Percentiles rank a stretch among this genome's conserved stretches.
phyloP scores from a whole-genome alignment of 208 protist genomes.

The Leishmania lainsoni region DNA sequence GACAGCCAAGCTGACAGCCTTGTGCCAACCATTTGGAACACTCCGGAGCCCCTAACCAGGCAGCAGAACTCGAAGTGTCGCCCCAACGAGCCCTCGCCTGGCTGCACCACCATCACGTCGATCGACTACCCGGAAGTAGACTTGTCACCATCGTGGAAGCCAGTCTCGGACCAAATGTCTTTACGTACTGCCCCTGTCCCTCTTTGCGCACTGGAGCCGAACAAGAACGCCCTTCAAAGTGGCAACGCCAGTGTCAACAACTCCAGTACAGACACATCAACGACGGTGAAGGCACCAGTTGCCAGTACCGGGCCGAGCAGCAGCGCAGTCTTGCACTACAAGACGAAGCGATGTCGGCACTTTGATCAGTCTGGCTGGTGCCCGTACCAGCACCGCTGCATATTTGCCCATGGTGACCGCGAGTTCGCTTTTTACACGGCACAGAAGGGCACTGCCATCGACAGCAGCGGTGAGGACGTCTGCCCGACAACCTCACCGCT shows the following conservation, averaged over 20 bases:
- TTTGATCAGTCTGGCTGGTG: constrained; percentile 35
- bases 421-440: constrained; percentile 30
- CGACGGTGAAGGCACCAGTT: not conserved
- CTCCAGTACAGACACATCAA: not conserved
- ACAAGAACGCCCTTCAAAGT: not conserved
- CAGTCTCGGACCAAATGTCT: constrained; percentile 4
- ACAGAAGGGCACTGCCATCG: constrained; percentile 10
- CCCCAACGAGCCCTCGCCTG: constrained; percentile 3
- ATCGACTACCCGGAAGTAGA: constrained; percentile 8
- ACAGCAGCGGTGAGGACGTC: not conserved
- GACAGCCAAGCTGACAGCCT: not conserved
- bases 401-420: constrained; percentile 37
- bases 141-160: not conserved
- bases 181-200: not conserved
- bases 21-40: not conserved
- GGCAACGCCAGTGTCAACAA: constrained; percentile 4
- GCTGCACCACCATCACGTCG: constrained; percentile 6
- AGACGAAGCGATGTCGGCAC: constrained; percentile 38
- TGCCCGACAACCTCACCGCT: constrained; percentile 24
- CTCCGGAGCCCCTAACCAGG: not conserved
- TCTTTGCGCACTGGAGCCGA: not conserved
- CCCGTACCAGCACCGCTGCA: constrained; percentile 36
- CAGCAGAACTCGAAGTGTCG: not conserved
- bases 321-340: constrained; percentile 34
- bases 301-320: not conserved